Percentiles rank a stretch among this genome's conserved stretches.
Conservation (phyloP, 371 early-diverging fungal genomes). For the Lichtheimia hyalospora region DNA sequence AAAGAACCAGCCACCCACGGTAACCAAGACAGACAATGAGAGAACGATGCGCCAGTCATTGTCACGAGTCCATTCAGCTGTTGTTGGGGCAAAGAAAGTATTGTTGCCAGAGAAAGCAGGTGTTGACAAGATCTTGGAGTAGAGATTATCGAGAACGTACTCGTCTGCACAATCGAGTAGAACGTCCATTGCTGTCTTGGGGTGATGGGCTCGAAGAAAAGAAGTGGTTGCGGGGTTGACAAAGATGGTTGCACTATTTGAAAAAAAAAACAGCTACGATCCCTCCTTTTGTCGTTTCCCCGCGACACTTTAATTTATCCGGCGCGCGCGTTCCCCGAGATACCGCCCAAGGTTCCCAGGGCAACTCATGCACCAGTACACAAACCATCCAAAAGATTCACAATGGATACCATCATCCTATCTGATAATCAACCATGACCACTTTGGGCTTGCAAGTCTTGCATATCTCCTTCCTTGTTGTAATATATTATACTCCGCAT, state of each 20-base stretch:
- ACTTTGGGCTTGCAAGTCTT: no score
- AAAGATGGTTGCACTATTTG: neutral
- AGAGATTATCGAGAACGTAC: constrained; percentile 56
- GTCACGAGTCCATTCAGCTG: constrained; percentile 54
- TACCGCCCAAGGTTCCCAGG: no score
- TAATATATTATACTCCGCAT: no score
- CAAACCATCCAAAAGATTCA: no score
- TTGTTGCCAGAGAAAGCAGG: constrained; percentile 29
- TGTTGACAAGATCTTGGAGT: constrained; percentile 31
- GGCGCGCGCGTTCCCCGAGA: no score
- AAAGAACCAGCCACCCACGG: constrained; percentile 72
- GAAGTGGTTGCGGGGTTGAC: neutral
- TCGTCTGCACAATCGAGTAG: constrained; percentile 67
- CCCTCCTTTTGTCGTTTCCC: no score
- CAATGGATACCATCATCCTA: no score
- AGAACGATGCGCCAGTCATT: constrained; percentile 68
- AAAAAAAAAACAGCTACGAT: no score
- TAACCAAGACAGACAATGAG: constrained; percentile 69
- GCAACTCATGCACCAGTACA: no score
- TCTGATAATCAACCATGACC: no score
- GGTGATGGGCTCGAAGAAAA: neutral
- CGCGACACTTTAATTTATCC: no score
- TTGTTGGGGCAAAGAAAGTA: neutral
- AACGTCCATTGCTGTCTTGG: constrained; percentile 61
- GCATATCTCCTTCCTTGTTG: no score